phyloP scores from a whole-genome alignment of 2,329 filamentous ascomycete genomes.

The Fusarium sp. region DNA sequence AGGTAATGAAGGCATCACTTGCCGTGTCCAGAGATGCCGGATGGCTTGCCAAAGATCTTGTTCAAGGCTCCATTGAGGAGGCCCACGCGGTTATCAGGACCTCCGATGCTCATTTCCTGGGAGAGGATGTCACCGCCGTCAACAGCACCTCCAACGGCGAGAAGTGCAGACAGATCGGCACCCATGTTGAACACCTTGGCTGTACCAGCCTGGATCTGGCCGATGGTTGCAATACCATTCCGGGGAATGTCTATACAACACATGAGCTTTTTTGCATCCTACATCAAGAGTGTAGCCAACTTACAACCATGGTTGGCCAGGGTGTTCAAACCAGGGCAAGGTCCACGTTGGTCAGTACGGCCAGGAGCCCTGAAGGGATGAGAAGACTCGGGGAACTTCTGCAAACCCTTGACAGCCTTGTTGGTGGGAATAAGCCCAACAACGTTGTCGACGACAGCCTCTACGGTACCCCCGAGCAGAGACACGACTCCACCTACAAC shows the following conservation, averaged over 20 bases:
- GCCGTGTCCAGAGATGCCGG: slow-evolving; percentile 23
- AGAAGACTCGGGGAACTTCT: slow-evolving; percentile 20
- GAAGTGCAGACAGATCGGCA: slow-evolving; percentile 14
- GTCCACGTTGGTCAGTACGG: slow-evolving; percentile 20
- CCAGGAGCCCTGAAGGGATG: slow-evolving; percentile 19
- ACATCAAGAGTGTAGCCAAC: not conserved
- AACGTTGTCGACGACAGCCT: slow-evolving; percentile 20
- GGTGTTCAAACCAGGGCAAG: slow-evolving; percentile 22
- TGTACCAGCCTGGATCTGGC: slow-evolving; percentile 22
- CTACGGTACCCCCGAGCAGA: slow-evolving; percentile 19
- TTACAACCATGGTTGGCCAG: slow-evolving; percentile 25
- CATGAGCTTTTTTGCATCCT: not conserved
- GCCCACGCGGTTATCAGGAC: slow-evolving; percentile 11
- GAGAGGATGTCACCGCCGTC: slow-evolving; percentile 24
- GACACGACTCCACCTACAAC: slow-evolving; percentile 6
- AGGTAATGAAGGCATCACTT: accelerated
- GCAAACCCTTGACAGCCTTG: slow-evolving; percentile 22
- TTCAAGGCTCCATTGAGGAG: slow-evolving; percentile 17
- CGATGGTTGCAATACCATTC: slow-evolving; percentile 21
- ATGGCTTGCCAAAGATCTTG: slow-evolving; percentile 29
- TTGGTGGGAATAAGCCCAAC: slow-evolving; percentile 22
- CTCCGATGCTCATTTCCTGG: slow-evolving; percentile 30
- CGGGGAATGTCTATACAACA: slow-evolving; percentile 8
- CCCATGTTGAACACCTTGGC: slow-evolving; percentile 29
- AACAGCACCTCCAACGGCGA: slow-evolving; percentile 15